phyloP scores from a whole-genome alignment of 768 basidiomycete genomes.

The Boletellus ananiceps region DNA sequence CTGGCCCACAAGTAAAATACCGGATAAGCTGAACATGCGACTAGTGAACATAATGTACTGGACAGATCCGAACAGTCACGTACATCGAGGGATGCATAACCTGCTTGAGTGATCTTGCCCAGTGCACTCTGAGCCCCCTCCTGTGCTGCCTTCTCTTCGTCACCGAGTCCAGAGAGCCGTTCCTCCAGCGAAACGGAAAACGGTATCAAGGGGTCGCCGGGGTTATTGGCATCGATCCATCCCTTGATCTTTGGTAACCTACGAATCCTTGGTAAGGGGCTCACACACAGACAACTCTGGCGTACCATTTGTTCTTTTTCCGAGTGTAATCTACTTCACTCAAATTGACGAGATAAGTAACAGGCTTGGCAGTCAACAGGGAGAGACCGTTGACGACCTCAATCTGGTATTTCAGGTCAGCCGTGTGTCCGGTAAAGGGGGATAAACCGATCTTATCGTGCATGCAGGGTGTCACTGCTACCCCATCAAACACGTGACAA shows the following conservation, averaged over 20 bases:
- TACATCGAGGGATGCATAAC: slow-evolving; percentile 83
- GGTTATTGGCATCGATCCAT: slow-evolving; percentile 96
- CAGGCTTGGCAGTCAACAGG: slow-evolving; percentile 93
- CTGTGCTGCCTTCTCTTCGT: slow-evolving; percentile 70
- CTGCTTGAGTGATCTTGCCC: slow-evolving; percentile 92
- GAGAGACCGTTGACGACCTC: slow-evolving; percentile 86
- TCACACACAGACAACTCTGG: neutral
- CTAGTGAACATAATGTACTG: neutral
- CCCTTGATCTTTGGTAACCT: slow-evolving; percentile 95
- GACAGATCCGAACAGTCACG: slow-evolving; percentile 20
- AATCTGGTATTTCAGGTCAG: slow-evolving; percentile 47
- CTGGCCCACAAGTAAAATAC: slow-evolving; percentile 96
- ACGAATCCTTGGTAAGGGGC: neutral
- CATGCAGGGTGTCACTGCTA: slow-evolving; percentile 74
- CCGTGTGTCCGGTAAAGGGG: neutral
- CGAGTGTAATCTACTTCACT: slow-evolving; percentile 91
- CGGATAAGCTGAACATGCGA: slow-evolving; percentile 80
- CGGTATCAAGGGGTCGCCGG: slow-evolving; percentile 93
- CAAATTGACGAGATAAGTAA: slow-evolving; percentile 96
- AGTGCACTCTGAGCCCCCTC: slow-evolving; percentile 72
- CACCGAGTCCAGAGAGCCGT: slow-evolving; percentile 58
- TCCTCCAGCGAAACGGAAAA: slow-evolving; percentile 97
- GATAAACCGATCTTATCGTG: slow-evolving; percentile 24
- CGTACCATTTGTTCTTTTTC: slow-evolving; percentile 98
- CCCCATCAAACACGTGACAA: no score